A percentile compares a stretch with the other conserved stretches of the same genome.
Evolutionary conservation across 2,329 filamentous ascomycete genomes (phyloP).

Genomic region (Helotiales sp.): DNA sequence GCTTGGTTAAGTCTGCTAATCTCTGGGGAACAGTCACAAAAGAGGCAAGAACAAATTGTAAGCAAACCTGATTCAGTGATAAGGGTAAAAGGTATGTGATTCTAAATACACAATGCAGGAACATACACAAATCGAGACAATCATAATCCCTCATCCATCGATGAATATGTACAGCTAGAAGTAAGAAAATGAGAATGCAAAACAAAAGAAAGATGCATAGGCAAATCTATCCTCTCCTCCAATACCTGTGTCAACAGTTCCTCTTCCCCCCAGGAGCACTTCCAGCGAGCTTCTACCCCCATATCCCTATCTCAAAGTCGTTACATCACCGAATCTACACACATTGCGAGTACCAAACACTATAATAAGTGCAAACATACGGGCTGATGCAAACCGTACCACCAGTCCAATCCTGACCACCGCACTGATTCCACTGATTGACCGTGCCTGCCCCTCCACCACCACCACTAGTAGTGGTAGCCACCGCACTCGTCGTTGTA

Average conservation of each 20-base stretch:
- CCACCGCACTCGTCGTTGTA: background rate
- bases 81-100: background rate
- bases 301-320: background rate
- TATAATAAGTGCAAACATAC: slow-evolving; percentile 17
- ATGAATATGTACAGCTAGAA: background rate
- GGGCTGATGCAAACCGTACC: slow-evolving; percentile 16
- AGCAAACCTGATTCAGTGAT: too few relatives aligned
- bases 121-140: background rate
- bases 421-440: slow-evolving; percentile 23
- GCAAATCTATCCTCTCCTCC: too few relatives aligned
- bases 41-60: too few relatives aligned
- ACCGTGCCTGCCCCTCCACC: too few relatives aligned
- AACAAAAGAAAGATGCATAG: background rate
- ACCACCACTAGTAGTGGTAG: background rate
- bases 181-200: background rate
- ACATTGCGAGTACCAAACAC: slow-evolving; percentile 26
- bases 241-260: too few relatives aligned
- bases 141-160: background rate
- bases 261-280: too few relatives aligned
- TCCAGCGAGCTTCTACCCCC: too few relatives aligned
- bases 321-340: slow-evolving; percentile 7
- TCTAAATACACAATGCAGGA: background rate
- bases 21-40: too few relatives aligned
- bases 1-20: too few relatives aligned
- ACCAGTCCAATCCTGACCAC: slow-evolving; percentile 25